Evolutionary conservation across 345 rosid genomes (phyloP).

Genomic region (Camelina neglecta): DNA sequence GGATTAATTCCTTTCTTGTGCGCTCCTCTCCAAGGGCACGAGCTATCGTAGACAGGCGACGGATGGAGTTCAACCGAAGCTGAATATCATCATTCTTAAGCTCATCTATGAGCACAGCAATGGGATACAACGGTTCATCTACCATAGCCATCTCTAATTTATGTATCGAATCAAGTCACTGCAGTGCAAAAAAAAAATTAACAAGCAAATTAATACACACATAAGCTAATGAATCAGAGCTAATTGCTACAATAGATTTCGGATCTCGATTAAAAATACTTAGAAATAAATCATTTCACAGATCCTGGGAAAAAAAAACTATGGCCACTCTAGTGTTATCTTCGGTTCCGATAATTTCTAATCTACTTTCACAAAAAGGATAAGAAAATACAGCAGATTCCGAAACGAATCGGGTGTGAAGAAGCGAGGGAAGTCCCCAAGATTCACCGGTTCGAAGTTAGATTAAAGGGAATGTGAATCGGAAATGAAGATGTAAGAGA

Average conservation of each 20-base stretch:
- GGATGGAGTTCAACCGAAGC: slow-evolving; percentile 87
- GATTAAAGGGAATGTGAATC: slow-evolving; percentile 20
- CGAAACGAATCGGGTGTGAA: slow-evolving; percentile 1
- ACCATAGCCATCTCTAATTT: slow-evolving; percentile 63
- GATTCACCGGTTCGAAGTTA: slow-evolving; percentile 19
- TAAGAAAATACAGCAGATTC: not conserved
- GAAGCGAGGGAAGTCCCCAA: not conserved
- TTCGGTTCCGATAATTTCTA: not conserved
- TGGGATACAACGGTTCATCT: slow-evolving; percentile 89
- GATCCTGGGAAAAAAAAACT: slow-evolving; percentile 32
- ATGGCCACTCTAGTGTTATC: slow-evolving; percentile 35
- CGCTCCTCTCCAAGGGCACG: slow-evolving; percentile 98
- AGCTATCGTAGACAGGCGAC: slow-evolving; percentile 87
- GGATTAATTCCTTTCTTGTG: slow-evolving; percentile 87
- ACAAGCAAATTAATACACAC: not conserved
- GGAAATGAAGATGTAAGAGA: slow-evolving; percentile 19
- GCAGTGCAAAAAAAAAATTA: not conserved
- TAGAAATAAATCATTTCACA: slow-evolving; percentile 24
- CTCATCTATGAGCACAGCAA: slow-evolving; percentile 89
- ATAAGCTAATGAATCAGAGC: not conserved
- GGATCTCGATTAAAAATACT: slow-evolving; percentile 28
- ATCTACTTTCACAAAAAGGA: not conserved
- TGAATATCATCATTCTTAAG: slow-evolving; percentile 95
- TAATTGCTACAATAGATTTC: slow-evolving; percentile 13
- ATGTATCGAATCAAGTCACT: slow-evolving; percentile 28